phyloP scores from a whole-genome alignment of 2,329 filamentous ascomycete species.

The Neopestalotiopsis clavispora region DNA sequence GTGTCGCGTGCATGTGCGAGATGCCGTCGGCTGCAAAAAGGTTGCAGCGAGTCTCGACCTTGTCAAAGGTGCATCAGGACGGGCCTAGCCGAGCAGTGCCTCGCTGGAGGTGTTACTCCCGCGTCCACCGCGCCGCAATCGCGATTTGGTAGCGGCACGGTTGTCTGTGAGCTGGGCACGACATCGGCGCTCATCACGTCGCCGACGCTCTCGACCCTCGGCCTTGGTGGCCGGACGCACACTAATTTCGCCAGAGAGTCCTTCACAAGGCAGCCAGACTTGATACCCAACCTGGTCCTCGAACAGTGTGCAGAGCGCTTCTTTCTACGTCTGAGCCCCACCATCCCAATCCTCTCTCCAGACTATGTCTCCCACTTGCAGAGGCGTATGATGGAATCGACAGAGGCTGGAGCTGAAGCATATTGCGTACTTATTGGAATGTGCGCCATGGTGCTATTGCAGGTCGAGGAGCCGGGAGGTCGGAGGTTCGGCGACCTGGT shows the following conservation, averaged over 20 bases:
- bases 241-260: conserved; percentile 30
- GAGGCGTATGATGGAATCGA: conserved; percentile 24
- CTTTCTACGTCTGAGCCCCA: conserved; percentile 44
- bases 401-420: conserved; percentile 38
- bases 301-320: conserved; percentile 45
- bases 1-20: conserved; percentile 49
- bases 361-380: conserved; percentile 41
- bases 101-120: conserved; percentile 22
- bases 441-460: conserved; percentile 46
- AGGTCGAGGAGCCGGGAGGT: conserved; percentile 43
- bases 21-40: conserved; percentile 47
- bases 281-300: conserved; percentile 39
- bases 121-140: conserved; percentile 15
- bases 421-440: conserved; percentile 43
- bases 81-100: conserved; percentile 45
- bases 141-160: conserved; percentile 13
- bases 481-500: conserved; percentile 38
- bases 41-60: conserved; percentile 49
- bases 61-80: conserved; percentile 47
- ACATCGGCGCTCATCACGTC: conserved; percentile 17
- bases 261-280: conserved; percentile 36
- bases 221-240: conserved; percentile 27
- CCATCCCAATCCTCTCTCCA: conserved; percentile 47
- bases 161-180: conserved; percentile 14
- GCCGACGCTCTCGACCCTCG: conserved; percentile 22